Percentiles rank a stretch among this genome's conserved stretches.
These are phyloP conservation scores for Liquidambar formosana DNA, from an alignment of 164 flowering plant species.

Conservation along the genomic window DNA sequence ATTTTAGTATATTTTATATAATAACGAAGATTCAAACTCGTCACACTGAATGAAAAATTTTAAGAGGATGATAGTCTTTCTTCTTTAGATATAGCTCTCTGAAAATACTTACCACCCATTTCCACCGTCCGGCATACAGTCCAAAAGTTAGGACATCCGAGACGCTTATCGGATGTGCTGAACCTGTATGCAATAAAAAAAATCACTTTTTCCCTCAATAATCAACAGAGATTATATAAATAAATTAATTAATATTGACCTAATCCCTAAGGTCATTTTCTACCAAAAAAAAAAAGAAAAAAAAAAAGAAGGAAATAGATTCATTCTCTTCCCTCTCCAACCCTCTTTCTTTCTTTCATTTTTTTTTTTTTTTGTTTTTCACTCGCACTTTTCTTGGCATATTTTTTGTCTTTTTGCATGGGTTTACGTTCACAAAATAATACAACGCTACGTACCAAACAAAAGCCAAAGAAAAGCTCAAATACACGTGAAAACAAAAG, in stretches of 20 bases:
- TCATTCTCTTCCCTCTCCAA: neutral
- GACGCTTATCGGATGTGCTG: neutral
- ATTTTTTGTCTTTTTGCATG: too few relatives aligned
- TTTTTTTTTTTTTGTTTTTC: neutral
- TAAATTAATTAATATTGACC: neutral
- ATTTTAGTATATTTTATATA: too few relatives aligned
- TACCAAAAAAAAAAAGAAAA: neutral
- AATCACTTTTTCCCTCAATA: neutral
- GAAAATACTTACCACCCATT: too few relatives aligned
- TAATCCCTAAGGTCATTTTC: conserved; percentile 3
- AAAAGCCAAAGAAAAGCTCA: neutral
- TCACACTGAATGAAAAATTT: too few relatives aligned
- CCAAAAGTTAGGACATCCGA: too few relatives aligned
- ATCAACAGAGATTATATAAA: neutral
- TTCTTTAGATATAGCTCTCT: too few relatives aligned
- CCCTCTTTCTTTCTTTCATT: neutral
- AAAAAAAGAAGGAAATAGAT: too few relatives aligned
- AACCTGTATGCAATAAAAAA: neutral
- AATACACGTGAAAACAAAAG: neutral
- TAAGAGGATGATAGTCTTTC: too few relatives aligned
- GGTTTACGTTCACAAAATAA: neutral
- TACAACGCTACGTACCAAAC: neutral
- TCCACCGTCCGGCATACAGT: too few relatives aligned
- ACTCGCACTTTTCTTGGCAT: too few relatives aligned
- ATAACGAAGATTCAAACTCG: too few relatives aligned